Evolutionary conservation across 331 rosid genomes (phyloP).

Genomic region (Saraca asoca): DNA sequence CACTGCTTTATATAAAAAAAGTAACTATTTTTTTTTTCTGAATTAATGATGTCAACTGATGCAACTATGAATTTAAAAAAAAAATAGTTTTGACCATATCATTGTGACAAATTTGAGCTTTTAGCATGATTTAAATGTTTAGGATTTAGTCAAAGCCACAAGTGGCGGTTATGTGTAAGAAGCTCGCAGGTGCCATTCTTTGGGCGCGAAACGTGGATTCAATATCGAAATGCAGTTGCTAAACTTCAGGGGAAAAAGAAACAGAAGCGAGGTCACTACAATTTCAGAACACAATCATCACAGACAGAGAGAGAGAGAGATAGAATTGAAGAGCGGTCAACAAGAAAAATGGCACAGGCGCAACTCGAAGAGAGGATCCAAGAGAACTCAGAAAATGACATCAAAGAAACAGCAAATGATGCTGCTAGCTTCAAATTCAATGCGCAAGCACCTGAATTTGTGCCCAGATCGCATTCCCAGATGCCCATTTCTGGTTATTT

Average conservation of each 20-base stretch:
- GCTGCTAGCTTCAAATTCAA: slow-evolving; percentile 66
- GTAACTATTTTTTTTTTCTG: too few relatives aligned
- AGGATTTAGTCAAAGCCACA: too few relatives aligned
- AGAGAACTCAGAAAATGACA: slow-evolving; percentile 37
- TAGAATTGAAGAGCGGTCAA: background rate
- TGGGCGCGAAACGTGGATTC: slow-evolving; percentile 67
- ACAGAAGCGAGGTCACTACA: background rate
- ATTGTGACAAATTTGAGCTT: background rate
- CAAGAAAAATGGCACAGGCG: slow-evolving; percentile 60
- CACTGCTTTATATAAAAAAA: too few relatives aligned
- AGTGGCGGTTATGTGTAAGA: too few relatives aligned
- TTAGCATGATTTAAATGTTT: too few relatives aligned
- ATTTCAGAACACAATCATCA: background rate
- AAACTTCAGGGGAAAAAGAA: slow-evolving; percentile 35
- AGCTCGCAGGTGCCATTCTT: background rate
- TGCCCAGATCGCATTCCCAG: slow-evolving; percentile 77
- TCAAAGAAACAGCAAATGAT: slow-evolving; percentile 34
- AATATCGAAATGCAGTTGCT: slow-evolving; percentile 46
- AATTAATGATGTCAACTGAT: too few relatives aligned
- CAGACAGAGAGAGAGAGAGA: background rate
- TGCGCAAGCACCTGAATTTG: slow-evolving; percentile 94
- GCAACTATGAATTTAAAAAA: too few relatives aligned
- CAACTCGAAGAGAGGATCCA: slow-evolving; percentile 48
- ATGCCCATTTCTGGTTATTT: slow-evolving; percentile 69
- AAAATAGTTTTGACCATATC: slow-evolving; percentile 18